A percentile compares a stretch with the other conserved stretches of the same genome.
phyloP scores from a whole-genome alignment of 116 monocot species.

The Zostera marina region DNA sequence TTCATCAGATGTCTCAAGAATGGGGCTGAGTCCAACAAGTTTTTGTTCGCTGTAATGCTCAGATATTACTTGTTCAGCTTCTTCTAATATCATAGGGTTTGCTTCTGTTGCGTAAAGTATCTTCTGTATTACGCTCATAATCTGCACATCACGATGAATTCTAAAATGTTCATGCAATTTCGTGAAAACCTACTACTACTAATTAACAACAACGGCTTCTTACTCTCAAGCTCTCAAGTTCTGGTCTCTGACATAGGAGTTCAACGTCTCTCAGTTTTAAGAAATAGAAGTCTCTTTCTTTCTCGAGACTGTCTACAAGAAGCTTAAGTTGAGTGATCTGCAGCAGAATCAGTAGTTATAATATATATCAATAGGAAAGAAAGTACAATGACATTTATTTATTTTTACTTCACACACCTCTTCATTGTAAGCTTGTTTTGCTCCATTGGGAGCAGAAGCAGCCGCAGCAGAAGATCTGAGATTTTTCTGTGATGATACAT shows the following conservation, averaged over 20 bases:
- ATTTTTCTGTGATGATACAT: slow-evolving; percentile 20
- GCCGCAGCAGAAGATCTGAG: slow-evolving; percentile 17
- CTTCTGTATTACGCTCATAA: slow-evolving; percentile 50
- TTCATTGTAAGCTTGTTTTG: slow-evolving; percentile 38
- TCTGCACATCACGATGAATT: slow-evolving; percentile 17
- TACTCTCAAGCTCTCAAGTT: slow-evolving; percentile 54
- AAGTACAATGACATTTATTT: neutral
- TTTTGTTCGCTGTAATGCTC: slow-evolving; percentile 21
- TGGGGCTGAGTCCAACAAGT: slow-evolving; percentile 38
- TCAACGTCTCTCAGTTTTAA: slow-evolving; percentile 82
- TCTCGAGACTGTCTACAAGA: slow-evolving; percentile 82
- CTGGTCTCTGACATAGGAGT: slow-evolving; percentile 67
- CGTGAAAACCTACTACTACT: neutral
- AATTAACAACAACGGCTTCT: slow-evolving; percentile 10
- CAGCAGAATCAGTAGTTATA: neutral
- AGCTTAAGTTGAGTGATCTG: slow-evolving; percentile 95
- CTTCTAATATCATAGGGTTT: slow-evolving; percentile 25
- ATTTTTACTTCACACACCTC: slow-evolving; percentile 22
- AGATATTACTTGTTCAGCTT: slow-evolving; percentile 43
- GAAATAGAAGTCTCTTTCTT: slow-evolving; percentile 95
- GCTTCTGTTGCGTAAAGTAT: slow-evolving; percentile 67
- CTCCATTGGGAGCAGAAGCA: no score
- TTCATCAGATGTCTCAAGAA: slow-evolving; percentile 53
- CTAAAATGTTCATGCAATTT: neutral
- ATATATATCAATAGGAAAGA: neutral